Evolutionary conservation across 768 basidiomycete genomes (phyloP), one percentile per base, ranked within the genome.

Genomic region (Leccinum pellstonianum): DNA sequence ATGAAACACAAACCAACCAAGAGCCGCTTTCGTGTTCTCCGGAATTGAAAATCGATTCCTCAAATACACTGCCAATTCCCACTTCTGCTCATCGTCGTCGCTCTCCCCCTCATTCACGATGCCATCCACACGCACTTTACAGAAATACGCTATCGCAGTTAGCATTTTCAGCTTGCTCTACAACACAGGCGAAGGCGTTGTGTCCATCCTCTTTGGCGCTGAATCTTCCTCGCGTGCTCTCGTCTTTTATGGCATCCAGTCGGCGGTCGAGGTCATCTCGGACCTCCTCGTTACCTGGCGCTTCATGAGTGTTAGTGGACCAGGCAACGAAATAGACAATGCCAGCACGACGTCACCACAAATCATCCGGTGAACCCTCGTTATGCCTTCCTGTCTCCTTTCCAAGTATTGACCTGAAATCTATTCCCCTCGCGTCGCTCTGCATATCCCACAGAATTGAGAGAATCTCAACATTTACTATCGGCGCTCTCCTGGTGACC

Each of bases 201-300:
- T 81, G 15, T 81, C 80, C 7, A 71, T 81, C 37, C 67, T 76
- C 19, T 78, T 81, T 53, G 80, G 81, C 1, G 70, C 75, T 54
- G 80, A 80, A 33, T 76, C 79, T 11, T 72, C 74, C 3, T 81
- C 80, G 1, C 73, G 69, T 5, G 74, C 81, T 7, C 75, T 81
- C 43, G 68, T 81, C 27, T 81, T 81, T 68, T 82, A 78, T 51
- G 80, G 81, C 1, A 73, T 82, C 15, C 81, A 81, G 47, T 81
- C 80, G 0, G 78, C 65, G 4, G 77, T 81, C 41, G 81, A 81
- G 59, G 80, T 81, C 35, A 67, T 77, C 53, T 81, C 80, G 19
- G 73, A 79, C 4, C 29, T 68, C 50, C 70, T 81, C 14, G 81
- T 81, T 25, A 61, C 79, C 11, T 82, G 81, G 80, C 69, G 80